Evolutionary conservation across 73 alveolate genomes (phyloP), one percentile per base, ranked within the genome.

Genomic region (Stentor coeruleus): DNA sequence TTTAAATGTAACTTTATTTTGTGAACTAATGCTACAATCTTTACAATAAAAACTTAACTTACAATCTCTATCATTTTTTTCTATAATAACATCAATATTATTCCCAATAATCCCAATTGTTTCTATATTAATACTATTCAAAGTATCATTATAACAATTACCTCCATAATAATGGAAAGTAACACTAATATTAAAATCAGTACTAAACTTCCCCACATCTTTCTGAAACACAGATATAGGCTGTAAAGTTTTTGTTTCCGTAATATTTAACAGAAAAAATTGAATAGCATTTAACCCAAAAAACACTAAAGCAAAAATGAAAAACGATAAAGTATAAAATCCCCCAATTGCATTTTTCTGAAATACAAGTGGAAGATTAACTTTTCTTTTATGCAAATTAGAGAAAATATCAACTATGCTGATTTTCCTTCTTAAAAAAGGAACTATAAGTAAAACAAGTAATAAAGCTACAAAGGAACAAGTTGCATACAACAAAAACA

Each of bases 261-360:
- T 6, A 49, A 49, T 49, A 49, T 49, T 49, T n/a, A n/a, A n/a
- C n/a, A n/a, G n/a, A n/a, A n/a, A n/a, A n/a, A n/a, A n/a, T n/a
- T n/a, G n/a, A n/a, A 49, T 6, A 49, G 20, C 66, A 49, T 6
- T 49, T 6, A 20, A 11, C 28, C 66, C 6, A 49, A 20, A 20
- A 28, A 59, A 3, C 30, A 6, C 11, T 59, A 59, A 6, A 20
- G 30, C 11, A 33, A 33, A 6, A 38, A 4, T 6, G 11, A 66
- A 14, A 66, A 26, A 66, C 14, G 33, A 11, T 28, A 31, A 20
- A 20, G 79, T 26, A 66, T 28, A 66, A 2, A 2, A 1, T 0
- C 42, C 79, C 33, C 79, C 79, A 66, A 66, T 66, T 66, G n/a
- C 33, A 20, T 37, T 66, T 2, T 31, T 66, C 39, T 31, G n/a